These are phyloP conservation scores for Rhizophora apiculata DNA, from an alignment of 345 rosid species.

Conservation along the genomic window DNA sequence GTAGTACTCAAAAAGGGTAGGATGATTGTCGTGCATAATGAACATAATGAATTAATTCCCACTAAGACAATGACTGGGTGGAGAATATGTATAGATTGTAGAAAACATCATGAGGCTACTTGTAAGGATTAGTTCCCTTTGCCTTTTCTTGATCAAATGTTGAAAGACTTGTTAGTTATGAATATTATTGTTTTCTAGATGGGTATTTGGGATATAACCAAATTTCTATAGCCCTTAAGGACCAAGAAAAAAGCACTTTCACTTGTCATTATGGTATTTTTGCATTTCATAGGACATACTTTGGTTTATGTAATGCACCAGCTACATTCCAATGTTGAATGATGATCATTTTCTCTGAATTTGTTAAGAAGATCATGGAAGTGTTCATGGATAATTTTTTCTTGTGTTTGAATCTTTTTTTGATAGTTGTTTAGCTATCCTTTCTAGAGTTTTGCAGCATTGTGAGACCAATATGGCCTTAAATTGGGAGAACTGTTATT, in stretches of 20 bases:
- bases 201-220: no score
- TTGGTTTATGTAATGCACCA: no score
- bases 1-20: no score
- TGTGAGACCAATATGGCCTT: not conserved
- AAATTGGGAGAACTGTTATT: not conserved
- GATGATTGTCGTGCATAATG: no score
- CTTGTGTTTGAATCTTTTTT: not conserved
- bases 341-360: not conserved
- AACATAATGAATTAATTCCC: no score
- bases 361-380: not conserved
- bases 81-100: not conserved
- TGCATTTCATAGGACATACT: no score
- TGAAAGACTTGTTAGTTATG: not conserved
- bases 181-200: no score
- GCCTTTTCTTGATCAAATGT: not conserved
- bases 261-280: no score
- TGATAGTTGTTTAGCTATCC: not conserved
- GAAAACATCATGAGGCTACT: not conserved
- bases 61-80: no score
- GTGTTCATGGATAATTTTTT: constrained; percentile 7
- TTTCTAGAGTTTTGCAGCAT: not conserved
- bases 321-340: not conserved
- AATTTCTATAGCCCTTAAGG: no score
- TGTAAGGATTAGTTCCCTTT: not conserved
- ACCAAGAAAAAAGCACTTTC: no score